A percentile compares a stretch with the other conserved stretches of the same genome.
Conservation (phyloP, 805 yeast species). For the Wickerhamiella allomyrinae region DNA sequence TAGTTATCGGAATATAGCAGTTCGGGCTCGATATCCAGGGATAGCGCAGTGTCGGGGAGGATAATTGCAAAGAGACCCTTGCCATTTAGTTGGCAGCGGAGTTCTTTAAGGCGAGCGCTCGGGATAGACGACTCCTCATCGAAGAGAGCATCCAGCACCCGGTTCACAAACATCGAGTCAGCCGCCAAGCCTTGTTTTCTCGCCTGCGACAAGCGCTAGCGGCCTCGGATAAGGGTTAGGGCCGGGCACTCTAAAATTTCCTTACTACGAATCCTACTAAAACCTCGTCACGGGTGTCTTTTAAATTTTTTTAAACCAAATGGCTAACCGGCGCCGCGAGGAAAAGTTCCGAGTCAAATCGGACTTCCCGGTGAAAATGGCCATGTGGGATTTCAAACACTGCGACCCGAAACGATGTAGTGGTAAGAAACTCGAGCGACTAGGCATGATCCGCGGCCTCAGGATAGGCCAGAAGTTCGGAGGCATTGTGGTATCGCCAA, state of each 20-base stretch:
- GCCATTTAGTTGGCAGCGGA: conserved; percentile 6
- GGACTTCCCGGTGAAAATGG: conserved; percentile 67
- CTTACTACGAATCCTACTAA: too few species aligned
- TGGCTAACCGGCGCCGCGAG: conserved; percentile 6
- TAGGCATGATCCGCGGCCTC: conserved; percentile 66
- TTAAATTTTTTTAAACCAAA: background rate
- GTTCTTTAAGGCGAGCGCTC: conserved; percentile 8
- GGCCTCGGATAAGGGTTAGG: background rate
- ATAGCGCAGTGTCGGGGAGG: conserved; percentile 9
- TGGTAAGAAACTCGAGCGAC: conserved; percentile 82
- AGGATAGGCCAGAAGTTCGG: conserved; percentile 87
- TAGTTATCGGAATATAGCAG: conserved; percentile 11
- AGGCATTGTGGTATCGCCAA: conserved; percentile 86
- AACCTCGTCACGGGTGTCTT: too few species aligned
- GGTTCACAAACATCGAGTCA: conserved; percentile 6
- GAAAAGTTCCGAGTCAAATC: conserved; percentile 14
- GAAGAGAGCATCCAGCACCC: conserved; percentile 15
- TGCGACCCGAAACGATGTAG: conserved; percentile 97
- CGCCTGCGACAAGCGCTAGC: background rate
- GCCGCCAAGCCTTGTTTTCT: background rate
- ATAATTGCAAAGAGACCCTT: conserved; percentile 7
- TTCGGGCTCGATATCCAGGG: conserved; percentile 5
- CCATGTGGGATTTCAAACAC: conserved; percentile 98
- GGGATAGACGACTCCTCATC: conserved; percentile 9
- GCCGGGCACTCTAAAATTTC: background rate